Conservation (phyloP, 441 rosid genomes). For the Erodium trifolium region DNA sequence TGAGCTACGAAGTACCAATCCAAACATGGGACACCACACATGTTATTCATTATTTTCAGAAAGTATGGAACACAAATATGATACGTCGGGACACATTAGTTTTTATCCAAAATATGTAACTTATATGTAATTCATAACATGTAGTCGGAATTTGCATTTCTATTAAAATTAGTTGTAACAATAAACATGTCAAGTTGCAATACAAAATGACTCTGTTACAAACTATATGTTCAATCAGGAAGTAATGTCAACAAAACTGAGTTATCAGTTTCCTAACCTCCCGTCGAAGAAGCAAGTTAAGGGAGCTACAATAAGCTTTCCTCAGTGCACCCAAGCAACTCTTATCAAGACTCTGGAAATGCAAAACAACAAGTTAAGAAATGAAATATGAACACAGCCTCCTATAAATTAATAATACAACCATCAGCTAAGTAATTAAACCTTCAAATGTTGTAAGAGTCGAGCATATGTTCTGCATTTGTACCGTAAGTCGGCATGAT, state of each 20-base stretch:
- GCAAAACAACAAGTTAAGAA: conserved; percentile 17
- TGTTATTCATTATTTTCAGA: too few relatives aligned
- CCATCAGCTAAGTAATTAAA: conserved; percentile 22
- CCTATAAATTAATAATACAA: conserved; percentile 1
- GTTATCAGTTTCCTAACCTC: conserved; percentile 54
- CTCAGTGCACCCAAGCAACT: conserved; percentile 81
- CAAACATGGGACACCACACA: too few relatives aligned
- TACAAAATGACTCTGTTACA: too few relatives aligned
- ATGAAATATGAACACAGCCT: conserved; percentile 2
- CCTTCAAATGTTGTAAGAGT: conserved; percentile 96
- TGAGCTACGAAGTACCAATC: not conserved
- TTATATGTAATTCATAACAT: too few relatives aligned
- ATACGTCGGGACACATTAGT: too few relatives aligned
- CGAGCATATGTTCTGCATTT: conserved; percentile 99
- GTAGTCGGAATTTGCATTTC: too few relatives aligned
- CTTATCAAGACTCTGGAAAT: conserved; percentile 79
- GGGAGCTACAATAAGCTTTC: conserved; percentile 95
- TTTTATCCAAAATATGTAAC: too few relatives aligned
- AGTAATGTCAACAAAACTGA: conserved; percentile 14
- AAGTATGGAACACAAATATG: too few relatives aligned
- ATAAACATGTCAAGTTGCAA: too few relatives aligned
- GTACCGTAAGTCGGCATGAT: conserved; percentile 97
- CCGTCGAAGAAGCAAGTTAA: conserved; percentile 92
- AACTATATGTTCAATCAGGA: conserved; percentile 2
- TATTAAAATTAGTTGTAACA: too few relatives aligned